phyloP scores from a whole-genome alignment of 192 early-diverging fungal genomes.

The Coemansia sp. region DNA sequence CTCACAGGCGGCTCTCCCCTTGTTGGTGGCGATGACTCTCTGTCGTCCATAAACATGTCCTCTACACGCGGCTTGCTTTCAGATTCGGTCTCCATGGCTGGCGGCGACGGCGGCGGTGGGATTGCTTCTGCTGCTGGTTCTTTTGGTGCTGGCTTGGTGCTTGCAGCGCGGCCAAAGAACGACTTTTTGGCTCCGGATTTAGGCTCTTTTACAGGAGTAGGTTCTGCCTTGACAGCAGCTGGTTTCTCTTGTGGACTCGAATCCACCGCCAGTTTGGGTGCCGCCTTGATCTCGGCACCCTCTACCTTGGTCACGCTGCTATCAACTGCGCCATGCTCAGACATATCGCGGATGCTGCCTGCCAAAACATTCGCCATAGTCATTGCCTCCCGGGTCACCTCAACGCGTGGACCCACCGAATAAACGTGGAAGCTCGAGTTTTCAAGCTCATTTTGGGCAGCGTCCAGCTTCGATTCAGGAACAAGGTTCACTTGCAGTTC shows the following conservation, averaged over 20 bases:
- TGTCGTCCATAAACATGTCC: slow-evolving; percentile 51
- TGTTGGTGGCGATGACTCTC: background rate
- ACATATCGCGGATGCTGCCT: slow-evolving; percentile 36
- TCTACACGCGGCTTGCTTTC: slow-evolving; percentile 31
- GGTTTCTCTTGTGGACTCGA: no score
- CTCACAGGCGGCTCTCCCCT: background rate
- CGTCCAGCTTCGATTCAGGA: slow-evolving; percentile 18
- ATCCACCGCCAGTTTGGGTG: background rate
- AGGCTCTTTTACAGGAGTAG: no score
- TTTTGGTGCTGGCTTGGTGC: background rate
- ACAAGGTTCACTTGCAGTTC: slow-evolving; percentile 32
- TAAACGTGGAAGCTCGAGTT: slow-evolving; percentile 31
- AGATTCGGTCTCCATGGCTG: background rate
- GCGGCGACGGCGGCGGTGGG: background rate
- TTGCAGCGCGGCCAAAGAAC: no score
- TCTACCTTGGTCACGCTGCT: slow-evolving; percentile 23
- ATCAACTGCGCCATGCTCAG: slow-evolving; percentile 20
- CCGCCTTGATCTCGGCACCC: background rate
- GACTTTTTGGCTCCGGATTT: no score
- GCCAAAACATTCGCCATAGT: slow-evolving; percentile 31
- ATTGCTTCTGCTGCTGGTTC: background rate
- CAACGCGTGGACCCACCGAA: slow-evolving; percentile 20
- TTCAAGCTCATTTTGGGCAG: slow-evolving; percentile 15
- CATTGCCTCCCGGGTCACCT: slow-evolving; percentile 13
- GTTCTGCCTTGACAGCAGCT: no score